A percentile compares a stretch with the other conserved stretches of the same genome.
Evolutionary conservation across 2,329 filamentous ascomycete genomes (phyloP).

Genomic region (Ophiocordyceps camponoti-rufipedis): DNA sequence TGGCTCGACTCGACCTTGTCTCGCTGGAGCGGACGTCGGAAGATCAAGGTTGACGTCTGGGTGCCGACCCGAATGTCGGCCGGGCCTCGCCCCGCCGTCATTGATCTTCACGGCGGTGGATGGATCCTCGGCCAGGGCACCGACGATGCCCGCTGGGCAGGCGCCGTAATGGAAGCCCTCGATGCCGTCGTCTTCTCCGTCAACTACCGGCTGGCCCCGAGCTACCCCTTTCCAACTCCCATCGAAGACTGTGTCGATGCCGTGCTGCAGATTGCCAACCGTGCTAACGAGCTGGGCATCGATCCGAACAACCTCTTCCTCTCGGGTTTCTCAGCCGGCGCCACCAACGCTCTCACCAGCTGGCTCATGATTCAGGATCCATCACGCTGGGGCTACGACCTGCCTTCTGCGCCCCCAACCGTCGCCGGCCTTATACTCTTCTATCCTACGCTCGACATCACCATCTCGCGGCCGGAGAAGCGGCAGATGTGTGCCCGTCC

Average conservation of each 20-base stretch:
- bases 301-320: constrained; percentile 37
- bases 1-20: constrained; percentile 25
- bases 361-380: constrained; percentile 27
- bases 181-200: constrained; percentile 44
- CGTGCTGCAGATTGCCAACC: constrained; percentile 37
- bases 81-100: constrained; percentile 30
- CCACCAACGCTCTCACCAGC: constrained; percentile 31
- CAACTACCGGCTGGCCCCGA: constrained; percentile 50
- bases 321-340: constrained; percentile 47
- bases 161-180: constrained; percentile 29
- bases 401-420: constrained; percentile 20
- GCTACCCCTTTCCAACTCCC: constrained; percentile 43
- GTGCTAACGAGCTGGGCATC: constrained; percentile 37
- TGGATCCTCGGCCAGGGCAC: constrained; percentile 45
- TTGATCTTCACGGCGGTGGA: constrained; percentile 52
- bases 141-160: constrained; percentile 44
- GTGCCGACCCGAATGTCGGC: constrained; percentile 15
- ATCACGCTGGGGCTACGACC: constrained; percentile 17
- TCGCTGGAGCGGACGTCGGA: constrained; percentile 14
- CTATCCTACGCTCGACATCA: constrained; percentile 46
- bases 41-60: constrained; percentile 30
- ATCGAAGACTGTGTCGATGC: constrained; percentile 49
- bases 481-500: constrained; percentile 33
- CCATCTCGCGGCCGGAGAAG: constrained; percentile 34
- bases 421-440: constrained; percentile 37